Evolutionary conservation across 768 basidiomycete species (phyloP), one percentile per base, ranked within the genome.

Genomic region (Macrolepiota fuliginosa): DNA sequence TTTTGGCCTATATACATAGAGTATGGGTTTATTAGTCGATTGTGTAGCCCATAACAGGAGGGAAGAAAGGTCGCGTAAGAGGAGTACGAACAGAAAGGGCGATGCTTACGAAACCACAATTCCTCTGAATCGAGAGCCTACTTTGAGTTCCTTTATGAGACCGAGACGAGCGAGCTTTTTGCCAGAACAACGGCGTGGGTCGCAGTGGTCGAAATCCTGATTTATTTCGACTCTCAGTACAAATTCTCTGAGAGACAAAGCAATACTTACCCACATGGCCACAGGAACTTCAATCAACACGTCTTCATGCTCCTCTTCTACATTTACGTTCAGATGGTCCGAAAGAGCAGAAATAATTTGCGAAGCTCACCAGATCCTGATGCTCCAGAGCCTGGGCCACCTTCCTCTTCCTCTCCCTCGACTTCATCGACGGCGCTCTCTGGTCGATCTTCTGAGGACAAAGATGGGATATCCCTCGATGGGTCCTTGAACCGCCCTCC

Each of bases 181-280:
- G 3, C 97, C 97, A 29, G 82, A 83, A 61, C 83, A 84, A 2
- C 82, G 79, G 42, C 88, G 88, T 0, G 96, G 96, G 72, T 99
- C 96, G 70, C 97, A 99, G 71, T 99, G 97, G 71, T 92, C 90
- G 74, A 99, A 98, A 71, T 99, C 96, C 95, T 96, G 60, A n/a
- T 27, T n/a, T 25, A 36, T 36, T 55, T 58, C 10, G 42, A 7
- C 29, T 32, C 29, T 32, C 29, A 32, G 29, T 32, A 32, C 29
- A 7, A 7, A 7, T 32, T 24, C 61, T 54, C 35, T 19, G 27
- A 52, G 19, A 5, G 12, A 50, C 50, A 15, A 24, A 39, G 46
- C 53, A 22, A 50, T 80, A 36, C 94, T 74, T 61, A 90, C 94
- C 96, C 96, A 98, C 96, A 98, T 98, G 37, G 93, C 95, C 3